Evolutionary conservation across 1,139 yeast species (phyloP).

Genomic region (Taphrina deformans): DNA sequence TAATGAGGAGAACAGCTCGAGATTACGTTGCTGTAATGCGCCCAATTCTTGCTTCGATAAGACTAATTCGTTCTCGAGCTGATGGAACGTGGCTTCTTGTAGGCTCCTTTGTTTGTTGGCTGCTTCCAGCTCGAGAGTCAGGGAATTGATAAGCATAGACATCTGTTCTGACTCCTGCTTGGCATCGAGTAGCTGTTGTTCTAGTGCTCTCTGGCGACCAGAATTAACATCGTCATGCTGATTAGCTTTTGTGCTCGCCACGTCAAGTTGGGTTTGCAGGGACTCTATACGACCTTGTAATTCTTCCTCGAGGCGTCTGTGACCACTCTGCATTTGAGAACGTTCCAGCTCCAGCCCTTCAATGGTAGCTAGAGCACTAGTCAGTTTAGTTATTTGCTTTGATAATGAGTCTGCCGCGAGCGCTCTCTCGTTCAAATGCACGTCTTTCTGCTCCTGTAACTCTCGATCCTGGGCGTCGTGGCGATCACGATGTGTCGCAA

Average conservation of each 20-base stretch:
- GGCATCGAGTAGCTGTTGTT: not conserved
- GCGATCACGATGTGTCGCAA: not conserved
- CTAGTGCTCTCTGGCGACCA: not conserved
- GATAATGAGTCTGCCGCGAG: not conserved
- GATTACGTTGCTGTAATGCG: not conserved
- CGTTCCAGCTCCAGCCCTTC: not conserved
- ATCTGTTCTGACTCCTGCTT: not conserved
- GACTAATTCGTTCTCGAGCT: conserved; percentile 23
- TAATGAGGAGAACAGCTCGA: not conserved
- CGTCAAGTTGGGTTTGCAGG: not conserved
- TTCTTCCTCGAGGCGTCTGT: not conserved
- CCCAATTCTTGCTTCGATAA: not conserved
- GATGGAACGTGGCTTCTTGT: not conserved
- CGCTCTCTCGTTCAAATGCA: not conserved
- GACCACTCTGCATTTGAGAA: not conserved
- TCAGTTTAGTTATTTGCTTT: not conserved
- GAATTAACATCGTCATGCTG: not conserved
- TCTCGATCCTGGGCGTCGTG: not conserved
- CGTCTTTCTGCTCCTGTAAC: not conserved
- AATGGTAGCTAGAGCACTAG: not conserved
- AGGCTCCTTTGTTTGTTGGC: not conserved
- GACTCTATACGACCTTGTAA: not conserved
- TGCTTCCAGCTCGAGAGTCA: not conserved
- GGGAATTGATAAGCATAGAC: not conserved
- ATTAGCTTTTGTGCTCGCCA: not conserved